phyloP scores from a whole-genome alignment of 768 basidiomycete species.

The Calocybe indica region DNA sequence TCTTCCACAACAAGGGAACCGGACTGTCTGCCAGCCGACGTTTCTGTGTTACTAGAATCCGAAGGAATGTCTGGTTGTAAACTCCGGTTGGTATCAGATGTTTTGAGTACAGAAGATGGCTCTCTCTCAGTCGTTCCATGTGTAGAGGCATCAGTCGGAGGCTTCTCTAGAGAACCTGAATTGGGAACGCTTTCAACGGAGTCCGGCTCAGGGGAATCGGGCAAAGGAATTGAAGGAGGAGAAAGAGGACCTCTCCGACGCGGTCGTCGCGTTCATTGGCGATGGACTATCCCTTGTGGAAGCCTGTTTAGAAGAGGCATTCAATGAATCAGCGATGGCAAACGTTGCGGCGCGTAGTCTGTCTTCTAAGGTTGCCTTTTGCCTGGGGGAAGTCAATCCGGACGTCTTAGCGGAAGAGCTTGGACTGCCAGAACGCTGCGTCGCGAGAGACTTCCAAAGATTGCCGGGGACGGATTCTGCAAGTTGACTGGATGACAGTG shows the following conservation, averaged over 20 bases:
- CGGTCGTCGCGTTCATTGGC: slow-evolving; percentile 8
- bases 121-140: not conserved
- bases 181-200: no score
- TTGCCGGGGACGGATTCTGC: slow-evolving; percentile 57
- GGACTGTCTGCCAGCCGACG: not conserved
- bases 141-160: not conserved
- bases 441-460: slow-evolving; percentile 56
- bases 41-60: not conserved
- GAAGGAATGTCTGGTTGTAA: not conserved
- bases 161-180: not conserved
- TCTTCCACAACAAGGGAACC: slow-evolving; percentile 38
- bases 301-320: slow-evolving; percentile 30
- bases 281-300: slow-evolving; percentile 41
- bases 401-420: slow-evolving; percentile 14
- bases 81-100: not conserved
- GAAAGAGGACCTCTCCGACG: slow-evolving; percentile 29
- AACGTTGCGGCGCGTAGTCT: slow-evolving; percentile 63
- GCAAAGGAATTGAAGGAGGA: slow-evolving; percentile 37
- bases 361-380: slow-evolving; percentile 68
- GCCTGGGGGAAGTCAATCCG: slow-evolving; percentile 12
- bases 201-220: slow-evolving; percentile 26
- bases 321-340: slow-evolving; percentile 50
- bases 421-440: slow-evolving; percentile 44
- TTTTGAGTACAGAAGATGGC: not conserved
- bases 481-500: slow-evolving; percentile 43